Evolutionary conservation across 768 basidiomycete genomes (phyloP), one percentile per base, ranked within the genome.

Genomic region (Amanita muscaria): DNA sequence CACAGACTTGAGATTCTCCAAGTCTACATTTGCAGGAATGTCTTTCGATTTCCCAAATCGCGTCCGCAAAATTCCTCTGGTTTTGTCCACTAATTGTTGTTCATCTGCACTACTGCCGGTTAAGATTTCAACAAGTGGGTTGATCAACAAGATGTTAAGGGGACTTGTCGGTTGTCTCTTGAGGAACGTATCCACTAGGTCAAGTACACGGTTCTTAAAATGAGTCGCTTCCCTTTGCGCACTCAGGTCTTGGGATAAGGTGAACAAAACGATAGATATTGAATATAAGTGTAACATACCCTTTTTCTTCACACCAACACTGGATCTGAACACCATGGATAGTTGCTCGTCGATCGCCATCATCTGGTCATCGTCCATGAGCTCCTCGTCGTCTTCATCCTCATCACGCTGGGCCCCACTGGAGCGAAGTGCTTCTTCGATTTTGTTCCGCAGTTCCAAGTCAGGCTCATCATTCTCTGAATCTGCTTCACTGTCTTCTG

Each of bases 341-440:
- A 99, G 77, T 57, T 94, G 85, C 39, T 88, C 86, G 57, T 99
- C 94, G 21, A 98, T 78, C 25, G 85, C 86, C 73, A 98, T 81
- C 94, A 99, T 99, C 64, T 96, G 89, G 19, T 98, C 93, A 57
- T 99, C 94, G 58, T 96, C 87, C 82, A 94, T 83, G 22, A 82
- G 65, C 38, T 86, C 84, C 49, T 81, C 79, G 11, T 79, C 79
- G 31, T 73, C 72, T 29, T 70, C 78, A 36, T 79, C 77, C 16
- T 77, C 76, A 6, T 75, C 75, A 12, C 73, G 73, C 29, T 74
- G 72, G 27, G 79, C 63, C 5, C 77, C 80, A 51, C 76, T 79
- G 10, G 72, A 72, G 15, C 72, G 71, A 3, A 84, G 61, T 2
- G 75, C 80, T 49, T 79, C 75, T 56, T 77, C 71, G 30, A 80